Conservation (phyloP, 2,329 filamentous ascomycete species). For the Teratosphaeria gauchensis region DNA sequence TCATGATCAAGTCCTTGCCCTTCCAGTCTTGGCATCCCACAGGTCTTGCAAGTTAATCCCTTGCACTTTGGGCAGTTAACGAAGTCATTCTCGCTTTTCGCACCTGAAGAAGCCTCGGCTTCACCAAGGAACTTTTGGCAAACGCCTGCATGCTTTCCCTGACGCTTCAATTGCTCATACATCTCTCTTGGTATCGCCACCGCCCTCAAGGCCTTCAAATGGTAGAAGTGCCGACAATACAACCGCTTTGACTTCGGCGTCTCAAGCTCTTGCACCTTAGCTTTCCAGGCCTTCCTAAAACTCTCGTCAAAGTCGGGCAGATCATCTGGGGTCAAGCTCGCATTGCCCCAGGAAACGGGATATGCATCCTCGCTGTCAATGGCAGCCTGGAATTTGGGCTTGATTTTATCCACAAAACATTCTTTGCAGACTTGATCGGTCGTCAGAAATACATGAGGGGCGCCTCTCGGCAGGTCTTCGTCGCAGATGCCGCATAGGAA, state of each 20-base stretch:
- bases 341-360: background rate
- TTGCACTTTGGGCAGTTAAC: too few relatives aligned
- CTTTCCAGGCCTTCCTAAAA: background rate
- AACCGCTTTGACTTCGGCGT: background rate
- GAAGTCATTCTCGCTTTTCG: too few relatives aligned
- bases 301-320: background rate
- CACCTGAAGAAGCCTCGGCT: too few relatives aligned
- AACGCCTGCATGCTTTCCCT: background rate
- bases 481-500: background rate
- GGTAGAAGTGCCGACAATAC: background rate
- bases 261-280: background rate
- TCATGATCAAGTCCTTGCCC: too few relatives aligned
- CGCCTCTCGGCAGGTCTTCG: background rate
- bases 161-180: background rate
- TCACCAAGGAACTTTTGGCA: too few relatives aligned
- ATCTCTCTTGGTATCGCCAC: background rate
- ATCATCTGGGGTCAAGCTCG: background rate
- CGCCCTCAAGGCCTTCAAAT: background rate
- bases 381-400: background rate
- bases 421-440: constrained; percentile 1
- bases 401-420: background rate
- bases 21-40: too few relatives aligned
- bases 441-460: background rate
- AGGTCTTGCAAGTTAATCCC: too few relatives aligned
- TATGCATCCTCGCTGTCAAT: background rate